Percentiles rank a stretch among this genome's conserved stretches.
Conservation (phyloP, 495 filamentous ascomycete genomes). For the Annulohypoxylon nitens region DNA sequence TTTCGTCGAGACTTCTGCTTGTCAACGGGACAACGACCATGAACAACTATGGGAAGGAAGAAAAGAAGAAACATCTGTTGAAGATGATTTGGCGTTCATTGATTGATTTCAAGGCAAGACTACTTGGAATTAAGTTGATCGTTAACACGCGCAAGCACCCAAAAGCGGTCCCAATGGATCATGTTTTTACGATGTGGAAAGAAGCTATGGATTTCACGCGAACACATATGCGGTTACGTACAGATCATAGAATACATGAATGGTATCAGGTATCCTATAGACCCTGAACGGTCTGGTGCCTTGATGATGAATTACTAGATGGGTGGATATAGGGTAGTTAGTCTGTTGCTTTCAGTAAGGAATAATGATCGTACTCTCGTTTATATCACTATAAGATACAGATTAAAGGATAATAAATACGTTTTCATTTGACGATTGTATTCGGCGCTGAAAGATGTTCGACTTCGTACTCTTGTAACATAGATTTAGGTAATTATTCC, state of each 20-base stretch:
- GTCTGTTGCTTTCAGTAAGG: constrained; percentile 28
- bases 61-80: no score
- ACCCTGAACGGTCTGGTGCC: constrained; percentile 32
- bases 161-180: constrained; percentile 50
- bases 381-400: constrained; percentile 44
- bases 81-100: no score
- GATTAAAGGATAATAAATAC: constrained; percentile 38
- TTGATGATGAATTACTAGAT: constrained; percentile 42
- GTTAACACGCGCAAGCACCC: constrained; percentile 50
- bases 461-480: not conserved
- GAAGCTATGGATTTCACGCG: constrained; percentile 48
- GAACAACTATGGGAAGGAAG: no score
- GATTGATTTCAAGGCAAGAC: no score
- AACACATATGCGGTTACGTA: constrained; percentile 44
- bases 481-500: no score
- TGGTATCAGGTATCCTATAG: constrained; percentile 34
- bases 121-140: constrained; percentile 49
- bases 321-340: constrained; percentile 34
- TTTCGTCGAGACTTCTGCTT: no score
- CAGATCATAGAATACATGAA: constrained; percentile 50
- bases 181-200: constrained; percentile 52
- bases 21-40: no score
- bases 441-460: not conserved
- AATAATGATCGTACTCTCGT: constrained; percentile 24
- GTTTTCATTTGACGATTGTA: constrained; percentile 37